Evolutionary conservation across 768 basidiomycete species (phyloP).

Genomic region (Filobasidium wieringae): DNA sequence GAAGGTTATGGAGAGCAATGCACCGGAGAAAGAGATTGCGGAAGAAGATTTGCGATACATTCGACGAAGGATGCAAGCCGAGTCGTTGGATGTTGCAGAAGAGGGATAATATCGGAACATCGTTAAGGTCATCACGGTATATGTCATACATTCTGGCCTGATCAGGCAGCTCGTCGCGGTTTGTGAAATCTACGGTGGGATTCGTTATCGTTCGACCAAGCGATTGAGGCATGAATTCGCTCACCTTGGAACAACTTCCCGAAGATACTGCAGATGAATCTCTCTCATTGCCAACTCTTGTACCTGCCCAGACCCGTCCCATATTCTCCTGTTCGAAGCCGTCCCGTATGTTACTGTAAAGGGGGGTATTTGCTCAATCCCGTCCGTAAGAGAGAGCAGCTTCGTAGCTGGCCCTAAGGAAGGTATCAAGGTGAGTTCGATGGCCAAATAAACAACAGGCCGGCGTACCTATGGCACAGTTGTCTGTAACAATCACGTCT

Average conservation of each 20-base stretch:
- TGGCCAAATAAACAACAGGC: neutral
- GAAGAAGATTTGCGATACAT: conserved; percentile 50
- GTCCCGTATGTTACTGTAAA: conserved; percentile 77
- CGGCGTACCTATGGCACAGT: conserved; percentile 62
- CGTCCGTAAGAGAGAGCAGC: neutral
- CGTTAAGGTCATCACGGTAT: neutral
- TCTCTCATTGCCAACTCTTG: conserved; percentile 71
- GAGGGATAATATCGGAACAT: too few species aligned
- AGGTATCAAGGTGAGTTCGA: neutral
- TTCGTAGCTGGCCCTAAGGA: neutral
- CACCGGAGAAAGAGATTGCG: conserved; percentile 65
- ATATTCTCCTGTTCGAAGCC: conserved; percentile 53
- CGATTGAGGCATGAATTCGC: neutral
- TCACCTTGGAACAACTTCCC: conserved; percentile 52
- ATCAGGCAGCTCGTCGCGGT: neutral
- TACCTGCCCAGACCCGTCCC: conserved; percentile 73
- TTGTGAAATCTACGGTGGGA: neutral
- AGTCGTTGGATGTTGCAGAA: neutral
- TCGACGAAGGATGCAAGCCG: conserved; percentile 4
- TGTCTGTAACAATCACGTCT: conserved; percentile 62
- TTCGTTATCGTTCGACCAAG: neutral
- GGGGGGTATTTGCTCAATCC: conserved; percentile 60
- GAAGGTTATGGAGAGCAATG: conserved; percentile 62
- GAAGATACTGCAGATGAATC: conserved; percentile 83
- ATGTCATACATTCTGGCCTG: neutral